Conservation (phyloP, 495 filamentous ascomycete genomes). For the Trichocladium uniseriatum region DNA sequence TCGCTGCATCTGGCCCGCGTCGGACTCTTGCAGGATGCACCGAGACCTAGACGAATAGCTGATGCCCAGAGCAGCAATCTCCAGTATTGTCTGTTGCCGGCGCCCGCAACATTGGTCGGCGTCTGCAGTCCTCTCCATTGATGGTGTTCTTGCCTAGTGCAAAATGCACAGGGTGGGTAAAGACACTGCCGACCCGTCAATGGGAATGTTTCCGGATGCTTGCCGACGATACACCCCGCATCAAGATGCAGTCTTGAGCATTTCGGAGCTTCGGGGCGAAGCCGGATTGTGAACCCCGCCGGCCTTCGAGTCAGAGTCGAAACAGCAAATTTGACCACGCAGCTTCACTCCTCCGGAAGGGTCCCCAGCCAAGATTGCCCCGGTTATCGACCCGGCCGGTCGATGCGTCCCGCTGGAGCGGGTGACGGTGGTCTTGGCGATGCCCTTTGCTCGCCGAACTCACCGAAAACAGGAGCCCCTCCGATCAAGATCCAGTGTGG, state of each 20-base stretch:
- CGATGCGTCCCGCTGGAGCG: too few relatives aligned
- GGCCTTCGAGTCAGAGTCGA: too few relatives aligned
- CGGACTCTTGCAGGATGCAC: slow-evolving; percentile 1
- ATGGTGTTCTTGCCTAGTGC: background rate
- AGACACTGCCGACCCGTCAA: background rate
- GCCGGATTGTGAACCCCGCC: too few relatives aligned
- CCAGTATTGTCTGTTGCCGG: background rate
- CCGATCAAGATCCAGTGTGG: slow-evolving; percentile 10
- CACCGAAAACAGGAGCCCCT: slow-evolving; percentile 4
- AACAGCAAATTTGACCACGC: background rate
- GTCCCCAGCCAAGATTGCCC: too few relatives aligned
- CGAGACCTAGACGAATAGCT: background rate
- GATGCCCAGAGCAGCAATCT: background rate
- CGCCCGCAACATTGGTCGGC: background rate
- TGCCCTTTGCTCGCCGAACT: slow-evolving; percentile 1
- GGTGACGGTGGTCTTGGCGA: slow-evolving; percentile 3
- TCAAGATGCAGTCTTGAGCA: background rate
- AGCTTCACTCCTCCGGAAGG: too few relatives aligned
- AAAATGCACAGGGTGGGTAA: background rate
- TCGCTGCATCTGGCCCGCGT: background rate
- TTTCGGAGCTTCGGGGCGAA: background rate
- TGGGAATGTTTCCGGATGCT: slow-evolving; percentile 4
- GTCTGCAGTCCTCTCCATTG: background rate
- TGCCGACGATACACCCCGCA: slow-evolving; percentile 1
- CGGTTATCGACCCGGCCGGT: too few relatives aligned